Evolutionary conservation across 106 monocot genomes (phyloP).

Genomic region (Allium fistulosum): DNA sequence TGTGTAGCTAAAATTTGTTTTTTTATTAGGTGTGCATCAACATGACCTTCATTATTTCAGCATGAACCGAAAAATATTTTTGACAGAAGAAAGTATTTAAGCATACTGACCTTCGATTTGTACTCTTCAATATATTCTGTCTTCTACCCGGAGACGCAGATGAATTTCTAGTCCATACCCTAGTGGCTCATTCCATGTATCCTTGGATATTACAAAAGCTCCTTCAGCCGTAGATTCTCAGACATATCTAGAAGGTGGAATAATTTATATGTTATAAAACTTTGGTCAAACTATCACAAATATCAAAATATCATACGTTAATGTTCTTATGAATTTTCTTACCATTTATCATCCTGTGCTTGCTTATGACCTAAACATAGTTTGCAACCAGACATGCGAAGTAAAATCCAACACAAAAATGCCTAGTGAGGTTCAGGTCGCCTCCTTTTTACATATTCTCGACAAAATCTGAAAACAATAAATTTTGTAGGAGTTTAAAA

Average conservation of each 20-base stretch:
- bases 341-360: slow-evolving; percentile 99
- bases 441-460: slow-evolving; percentile 97
- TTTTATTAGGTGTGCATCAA: too few relatives aligned
- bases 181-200: too few relatives aligned
- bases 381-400: slow-evolving; percentile 96
- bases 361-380: slow-evolving; percentile 98
- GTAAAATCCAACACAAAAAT: slow-evolving; percentile 97
- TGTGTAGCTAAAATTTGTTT: too few relatives aligned
- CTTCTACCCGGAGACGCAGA: slow-evolving; percentile 85
- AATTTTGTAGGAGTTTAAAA: neutral
- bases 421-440: slow-evolving; percentile 91
- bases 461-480: slow-evolving; percentile 61
- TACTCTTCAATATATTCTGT: slow-evolving; percentile 82
- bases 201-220: slow-evolving; percentile 89
- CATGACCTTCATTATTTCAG: too few relatives aligned
- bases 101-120: slow-evolving; percentile 65
- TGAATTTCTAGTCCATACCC: slow-evolving; percentile 93
- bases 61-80: neutral
- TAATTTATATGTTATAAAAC: neutral
- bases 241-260: slow-evolving; percentile 41
- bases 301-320: neutral
- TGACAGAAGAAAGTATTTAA: neutral
- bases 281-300: too few relatives aligned
- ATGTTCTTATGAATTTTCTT: slow-evolving; percentile 7
- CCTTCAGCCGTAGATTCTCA: slow-evolving; percentile 99